Percentiles rank a stretch among this genome's conserved stretches.
These are phyloP conservation scores for Diddensiella caesifluorescens DNA, from an alignment of 805 yeast genomes.

Conservation along the genomic window DNA sequence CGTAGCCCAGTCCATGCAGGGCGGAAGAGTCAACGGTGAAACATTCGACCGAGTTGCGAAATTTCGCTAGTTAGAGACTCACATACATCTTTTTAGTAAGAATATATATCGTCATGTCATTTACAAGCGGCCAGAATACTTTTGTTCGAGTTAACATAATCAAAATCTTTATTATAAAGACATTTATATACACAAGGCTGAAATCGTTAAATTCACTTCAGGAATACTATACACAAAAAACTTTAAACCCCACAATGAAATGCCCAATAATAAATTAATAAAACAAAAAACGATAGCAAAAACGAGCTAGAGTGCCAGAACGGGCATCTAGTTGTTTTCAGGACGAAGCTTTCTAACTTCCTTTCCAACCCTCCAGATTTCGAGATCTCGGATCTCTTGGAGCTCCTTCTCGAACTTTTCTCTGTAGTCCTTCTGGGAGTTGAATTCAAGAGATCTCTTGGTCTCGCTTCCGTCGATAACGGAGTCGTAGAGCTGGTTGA, in stretches of 20 bases:
- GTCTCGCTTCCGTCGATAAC: conserved; percentile 97
- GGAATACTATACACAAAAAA: conserved; percentile 22
- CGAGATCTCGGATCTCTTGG: conserved; percentile 90
- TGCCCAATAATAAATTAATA: neutral
- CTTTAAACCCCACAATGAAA: conserved; percentile 1
- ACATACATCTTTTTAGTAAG: no score
- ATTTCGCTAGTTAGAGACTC: no score
- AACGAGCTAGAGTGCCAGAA: no score
- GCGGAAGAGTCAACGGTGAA: conserved; percentile 55
- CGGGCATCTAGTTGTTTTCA: conserved; percentile 74
- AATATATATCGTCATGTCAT: no score
- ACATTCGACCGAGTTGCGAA: conserved; percentile 54
- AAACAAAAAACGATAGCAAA: no score
- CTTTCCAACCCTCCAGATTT: conserved; percentile 99
- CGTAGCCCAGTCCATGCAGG: conserved; percentile 64
- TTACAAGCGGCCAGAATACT: neutral
- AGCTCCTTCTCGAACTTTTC: conserved; percentile 92
- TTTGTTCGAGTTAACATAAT: neutral
- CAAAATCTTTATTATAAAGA: conserved; percentile 8
- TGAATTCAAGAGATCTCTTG: conserved; percentile 95
- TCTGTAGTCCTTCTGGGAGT: conserved; percentile 97
- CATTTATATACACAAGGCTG: conserved; percentile 9
- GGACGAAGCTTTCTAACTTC: conserved; percentile 99
- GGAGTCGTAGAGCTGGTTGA: conserved; percentile 90
- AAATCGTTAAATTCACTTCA: conserved; percentile 24